Percentiles rank a stretch among this genome's conserved stretches.
These are phyloP conservation scores for Malassezia equina DNA, from an alignment of 1,284 basidiomycete species.

Conservation along the genomic window DNA sequence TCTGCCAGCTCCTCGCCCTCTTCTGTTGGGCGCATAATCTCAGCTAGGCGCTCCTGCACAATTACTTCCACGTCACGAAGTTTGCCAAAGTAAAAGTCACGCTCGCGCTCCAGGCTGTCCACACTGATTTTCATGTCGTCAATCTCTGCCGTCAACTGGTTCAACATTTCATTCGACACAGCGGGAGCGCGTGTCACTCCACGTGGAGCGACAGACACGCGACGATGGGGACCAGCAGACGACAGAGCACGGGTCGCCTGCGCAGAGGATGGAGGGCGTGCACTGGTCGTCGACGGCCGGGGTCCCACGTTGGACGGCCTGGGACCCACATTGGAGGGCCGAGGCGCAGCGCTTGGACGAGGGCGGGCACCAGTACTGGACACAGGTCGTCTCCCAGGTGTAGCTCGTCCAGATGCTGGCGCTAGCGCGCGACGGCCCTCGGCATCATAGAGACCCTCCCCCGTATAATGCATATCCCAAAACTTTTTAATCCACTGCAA, in stretches of 20 bases:
- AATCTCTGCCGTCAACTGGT: constrained; percentile 64
- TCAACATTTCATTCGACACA: constrained; percentile 50
- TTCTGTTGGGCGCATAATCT: constrained; percentile 8
- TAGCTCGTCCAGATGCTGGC: constrained; percentile 17
- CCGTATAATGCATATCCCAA: constrained; percentile 86
- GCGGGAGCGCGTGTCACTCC: constrained; percentile 2
- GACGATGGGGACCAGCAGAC: not conserved
- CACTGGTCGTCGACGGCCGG: not conserved
- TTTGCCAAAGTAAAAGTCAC: constrained; percentile 97
- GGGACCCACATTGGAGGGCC: not conserved
- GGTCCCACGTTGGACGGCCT: constrained; percentile 4
- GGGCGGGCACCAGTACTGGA: constrained; percentile 10
- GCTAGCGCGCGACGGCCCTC: constrained; percentile 58
- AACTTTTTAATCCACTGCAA: constrained; percentile 92
- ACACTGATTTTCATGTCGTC: constrained; percentile 71
- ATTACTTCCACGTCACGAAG: constrained; percentile 76
- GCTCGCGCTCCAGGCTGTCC: constrained; percentile 73
- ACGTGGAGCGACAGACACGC: constrained; percentile 11
- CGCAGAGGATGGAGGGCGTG: not conserved
- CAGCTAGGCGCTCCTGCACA: constrained; percentile 52
- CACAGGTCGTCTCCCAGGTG: not conserved
- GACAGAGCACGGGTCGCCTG: not conserved
- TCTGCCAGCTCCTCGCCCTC: constrained; percentile 14
- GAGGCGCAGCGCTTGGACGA: not conserved
- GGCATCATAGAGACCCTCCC: constrained; percentile 71